phyloP scores from a whole-genome alignment of 202 grass and related monocot species.

The Zoysia matrella region DNA sequence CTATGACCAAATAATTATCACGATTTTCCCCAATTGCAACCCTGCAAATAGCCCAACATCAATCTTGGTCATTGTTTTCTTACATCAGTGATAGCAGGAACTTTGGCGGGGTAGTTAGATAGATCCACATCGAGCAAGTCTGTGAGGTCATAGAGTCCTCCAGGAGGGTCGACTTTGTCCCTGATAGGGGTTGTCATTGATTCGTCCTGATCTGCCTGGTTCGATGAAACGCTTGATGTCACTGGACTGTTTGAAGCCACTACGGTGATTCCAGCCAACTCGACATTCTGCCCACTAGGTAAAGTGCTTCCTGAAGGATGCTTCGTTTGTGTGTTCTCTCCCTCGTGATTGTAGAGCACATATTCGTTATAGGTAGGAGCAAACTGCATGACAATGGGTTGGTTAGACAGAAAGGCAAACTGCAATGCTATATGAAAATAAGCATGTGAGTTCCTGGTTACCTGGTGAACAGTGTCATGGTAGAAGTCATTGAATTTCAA shows the following conservation, averaged over 20 bases:
- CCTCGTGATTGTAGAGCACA: constrained; percentile 91
- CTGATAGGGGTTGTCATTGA: constrained; percentile 88
- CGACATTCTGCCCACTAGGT: constrained; percentile 68
- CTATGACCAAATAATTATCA: constrained; percentile 39
- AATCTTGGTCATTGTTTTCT: constrained; percentile 68
- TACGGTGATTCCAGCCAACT: constrained; percentile 57
- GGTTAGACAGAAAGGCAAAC: constrained; percentile 27
- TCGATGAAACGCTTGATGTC: constrained; percentile 39
- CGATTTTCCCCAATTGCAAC: constrained; percentile 22
- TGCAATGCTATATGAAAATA: neutral
- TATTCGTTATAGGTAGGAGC: constrained; percentile 98
- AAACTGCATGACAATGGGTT: constrained; percentile 62
- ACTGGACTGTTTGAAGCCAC: constrained; percentile 53
- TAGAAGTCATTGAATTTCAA: constrained; percentile 93
- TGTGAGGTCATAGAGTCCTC: constrained; percentile 78
- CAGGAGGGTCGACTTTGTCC: constrained; percentile 64
- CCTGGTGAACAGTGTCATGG: constrained; percentile 93
- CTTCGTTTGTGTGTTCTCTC: constrained; percentile 65
- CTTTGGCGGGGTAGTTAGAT: constrained; percentile 72
- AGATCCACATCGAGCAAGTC: constrained; percentile 73
- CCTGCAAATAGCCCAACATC: constrained; percentile 10
- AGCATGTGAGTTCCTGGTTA: constrained; percentile 12
- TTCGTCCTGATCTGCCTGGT: constrained; percentile 69
- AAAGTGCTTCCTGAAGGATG: constrained; percentile 64
- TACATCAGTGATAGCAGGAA: constrained; percentile 69